Base-by-base conservation (phyloP, 192 early-diverging fungal species). In the Backusella morwellensis region DNA sequence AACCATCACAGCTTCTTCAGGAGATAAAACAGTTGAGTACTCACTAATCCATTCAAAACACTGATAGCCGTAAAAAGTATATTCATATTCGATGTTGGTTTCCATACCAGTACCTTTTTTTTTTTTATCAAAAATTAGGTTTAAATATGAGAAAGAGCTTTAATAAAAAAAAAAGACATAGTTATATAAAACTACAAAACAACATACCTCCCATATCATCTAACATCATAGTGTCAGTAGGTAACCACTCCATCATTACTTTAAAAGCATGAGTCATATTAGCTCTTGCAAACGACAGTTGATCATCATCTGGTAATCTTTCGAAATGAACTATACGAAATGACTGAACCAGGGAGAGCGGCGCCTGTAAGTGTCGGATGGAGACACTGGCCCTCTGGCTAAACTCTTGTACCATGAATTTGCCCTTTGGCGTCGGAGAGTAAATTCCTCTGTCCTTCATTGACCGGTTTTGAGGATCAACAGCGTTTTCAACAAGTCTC, bases 31-130 rank as follows among this genome's bases (percentile, higher is more conserved):
- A 1, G 86, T 86, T 0, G 86, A 83, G 54, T 87, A 86, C 21
- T 90, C 85, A 70, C 74, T 69, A 1, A 90, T 73, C 87, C 87
- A 90, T 15, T 88, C 87, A 19, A 80, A 77, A 9, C 84, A 85
- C 19, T 75, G 52, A 44, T 72, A 70, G 3, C 89, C 89, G 54
- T 81, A 80, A 76, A 90, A 90, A 0, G 84, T 84, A 34, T 86
- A 68, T 42, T 75, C 79, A 66, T 79, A 82, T 3, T 59, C 35
- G 5, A 42, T 23, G 40, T 54, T 38, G 34, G 17, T 35, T 1
- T 71, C 19, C n/a, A 52, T 35, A 17, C 71, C 41, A 19, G 71
- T 21, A 2, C 74, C 78, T 80, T 66, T 26, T 32, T 19, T 38
- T n/a, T 38, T 15, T 38, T 1, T 12, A 71, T 71, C 2, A 47